phyloP scores from a whole-genome alignment of 83 land plant genomes.

The Diphasiastrum complanatum region DNA sequence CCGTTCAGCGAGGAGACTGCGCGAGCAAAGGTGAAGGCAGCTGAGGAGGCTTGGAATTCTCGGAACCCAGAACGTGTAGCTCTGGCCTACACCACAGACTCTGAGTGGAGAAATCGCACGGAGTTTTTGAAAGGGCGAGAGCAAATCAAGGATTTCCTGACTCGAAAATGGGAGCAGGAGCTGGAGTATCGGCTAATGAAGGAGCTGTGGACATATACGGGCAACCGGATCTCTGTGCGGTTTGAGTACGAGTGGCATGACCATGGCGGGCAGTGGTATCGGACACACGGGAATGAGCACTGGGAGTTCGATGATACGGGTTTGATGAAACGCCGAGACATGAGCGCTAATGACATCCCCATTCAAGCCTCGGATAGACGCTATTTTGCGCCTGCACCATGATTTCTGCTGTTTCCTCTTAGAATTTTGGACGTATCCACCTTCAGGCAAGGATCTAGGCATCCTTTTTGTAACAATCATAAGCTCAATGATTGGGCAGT shows the following conservation, averaged over 20 bases:
- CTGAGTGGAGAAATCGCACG: conserved; percentile 30
- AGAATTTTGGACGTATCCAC: no score
- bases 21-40: conserved; percentile 27
- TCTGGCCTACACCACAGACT: conserved; percentile 30
- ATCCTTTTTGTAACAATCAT: no score
- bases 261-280: conserved; percentile 18
- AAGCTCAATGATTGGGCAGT: no score
- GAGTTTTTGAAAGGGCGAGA: conserved; percentile 27
- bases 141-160: conserved; percentile 24
- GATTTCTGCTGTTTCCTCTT: no score
- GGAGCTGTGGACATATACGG: conserved; percentile 22
- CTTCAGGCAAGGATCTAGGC: no score
- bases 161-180: conserved; percentile 25
- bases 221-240: conserved; percentile 29
- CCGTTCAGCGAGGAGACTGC: conserved; percentile 28
- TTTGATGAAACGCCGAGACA: conserved; percentile 4
- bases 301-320: background rate
- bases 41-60: conserved; percentile 30
- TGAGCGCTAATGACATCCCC: conserved; percentile 5
- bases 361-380: conserved; percentile 1
- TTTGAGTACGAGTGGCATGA: conserved; percentile 32
- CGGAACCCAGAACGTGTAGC: conserved; percentile 25
- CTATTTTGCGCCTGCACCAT: no score
- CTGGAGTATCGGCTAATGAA: conserved; percentile 25
- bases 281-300: conserved; percentile 5